These are phyloP conservation scores for Xylariales sp. DNA, from an alignment of 2,329 filamentous ascomycete genomes.

Conservation along the genomic window DNA sequence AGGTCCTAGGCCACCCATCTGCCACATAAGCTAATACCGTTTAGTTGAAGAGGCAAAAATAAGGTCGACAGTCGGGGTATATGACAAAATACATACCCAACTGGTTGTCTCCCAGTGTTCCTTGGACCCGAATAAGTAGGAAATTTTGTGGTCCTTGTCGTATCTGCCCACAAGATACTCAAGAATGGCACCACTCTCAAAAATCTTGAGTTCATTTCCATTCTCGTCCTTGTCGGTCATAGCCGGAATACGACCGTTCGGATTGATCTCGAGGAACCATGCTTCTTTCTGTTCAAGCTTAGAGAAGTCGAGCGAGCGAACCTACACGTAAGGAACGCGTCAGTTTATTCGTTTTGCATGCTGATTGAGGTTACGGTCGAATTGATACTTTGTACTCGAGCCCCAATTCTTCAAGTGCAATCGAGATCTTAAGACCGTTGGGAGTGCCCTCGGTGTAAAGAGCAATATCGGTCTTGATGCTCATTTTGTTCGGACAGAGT, in stretches of 20 bases:
- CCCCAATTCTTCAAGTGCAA: neutral
- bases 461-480: too few relatives aligned
- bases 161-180: constrained; percentile 20
- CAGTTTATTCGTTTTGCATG: neutral
- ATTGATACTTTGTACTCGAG: neutral
- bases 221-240: constrained; percentile 21
- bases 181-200: constrained; percentile 21
- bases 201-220: constrained; percentile 17
- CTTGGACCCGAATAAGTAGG: constrained; percentile 15
- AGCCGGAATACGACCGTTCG: constrained; percentile 19
- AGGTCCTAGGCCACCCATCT: constrained; percentile 75
- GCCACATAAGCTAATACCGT: constrained; percentile 53
- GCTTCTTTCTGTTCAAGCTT: neutral
- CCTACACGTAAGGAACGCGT: neutral
- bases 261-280: constrained; percentile 20
- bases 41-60: neutral
- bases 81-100: constrained; percentile 15
- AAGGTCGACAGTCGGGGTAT: too few relatives aligned
- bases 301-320: neutral
- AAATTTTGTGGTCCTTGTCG: constrained; percentile 20
- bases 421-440: neutral
- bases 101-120: constrained; percentile 21
- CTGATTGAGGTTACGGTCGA: neutral
- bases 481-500: too few relatives aligned
- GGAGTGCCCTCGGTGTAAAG: neutral